Evolutionary conservation across 345 rosid species (phyloP).

Genomic region (Aethionema arabicum): DNA sequence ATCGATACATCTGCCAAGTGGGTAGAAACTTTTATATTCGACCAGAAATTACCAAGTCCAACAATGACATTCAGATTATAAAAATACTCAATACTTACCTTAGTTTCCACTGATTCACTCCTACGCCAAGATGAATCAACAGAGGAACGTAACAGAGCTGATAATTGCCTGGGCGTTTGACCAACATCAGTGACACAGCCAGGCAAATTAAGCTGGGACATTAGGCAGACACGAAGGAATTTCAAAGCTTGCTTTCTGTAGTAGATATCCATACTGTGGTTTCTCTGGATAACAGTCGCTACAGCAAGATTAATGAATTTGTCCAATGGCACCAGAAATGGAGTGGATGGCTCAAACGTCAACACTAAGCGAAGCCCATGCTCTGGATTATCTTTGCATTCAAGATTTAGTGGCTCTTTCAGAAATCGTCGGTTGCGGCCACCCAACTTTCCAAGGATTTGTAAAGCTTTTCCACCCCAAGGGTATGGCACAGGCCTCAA

Average conservation of each 20-base stretch:
- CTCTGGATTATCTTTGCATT: conserved; percentile 98
- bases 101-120: conserved; percentile 71
- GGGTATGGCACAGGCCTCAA: conserved; percentile 91
- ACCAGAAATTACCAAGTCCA: conserved; percentile 22
- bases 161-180: conserved; percentile 60
- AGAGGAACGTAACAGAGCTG: conserved; percentile 63
- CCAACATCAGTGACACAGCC: conserved; percentile 76
- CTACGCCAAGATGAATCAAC: conserved; percentile 69
- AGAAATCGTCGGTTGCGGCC: conserved; percentile 97
- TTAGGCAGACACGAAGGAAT: conserved; percentile 85
- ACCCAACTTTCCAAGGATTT: conserved; percentile 96
- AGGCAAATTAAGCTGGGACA: conserved; percentile 96
- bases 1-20: conserved; percentile 14
- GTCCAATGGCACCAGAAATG: conserved; percentile 92
- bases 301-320: conserved; percentile 96
- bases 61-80: conserved; percentile 20
- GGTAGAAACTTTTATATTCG: conserved; percentile 8
- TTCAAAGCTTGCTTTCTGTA: conserved; percentile 85
- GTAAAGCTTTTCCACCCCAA: conserved; percentile 92
- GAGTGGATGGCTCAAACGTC: conserved; percentile 92
- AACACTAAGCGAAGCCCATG: conserved; percentile 96
- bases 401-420: conserved; percentile 94
- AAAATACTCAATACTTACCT: conserved; percentile 53
- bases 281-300: conserved; percentile 72
- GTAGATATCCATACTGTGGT: conserved; percentile 64